Conservation (phyloP, 164 flowering plant species). For the Brasenia schreberi region DNA sequence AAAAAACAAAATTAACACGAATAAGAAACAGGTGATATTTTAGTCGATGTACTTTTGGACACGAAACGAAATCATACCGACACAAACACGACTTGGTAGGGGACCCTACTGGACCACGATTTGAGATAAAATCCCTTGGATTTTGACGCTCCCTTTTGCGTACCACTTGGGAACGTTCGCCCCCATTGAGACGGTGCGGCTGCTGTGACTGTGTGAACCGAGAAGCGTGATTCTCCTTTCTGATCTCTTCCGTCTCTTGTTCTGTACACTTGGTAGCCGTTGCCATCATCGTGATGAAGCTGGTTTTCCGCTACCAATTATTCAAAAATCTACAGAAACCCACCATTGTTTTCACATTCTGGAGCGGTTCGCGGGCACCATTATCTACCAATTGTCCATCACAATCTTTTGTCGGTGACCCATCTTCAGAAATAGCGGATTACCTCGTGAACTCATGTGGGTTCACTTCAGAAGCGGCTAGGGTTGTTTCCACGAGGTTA, state of each 20-base stretch:
- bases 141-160: too few species aligned
- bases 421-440: not conserved
- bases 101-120: too few species aligned
- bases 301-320: not conserved
- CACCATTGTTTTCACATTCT: not conserved
- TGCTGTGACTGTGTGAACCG: too few species aligned
- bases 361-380: not conserved
- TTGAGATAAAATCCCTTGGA: too few species aligned
- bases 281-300: not conserved
- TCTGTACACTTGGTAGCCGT: not conserved
- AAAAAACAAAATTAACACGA: too few species aligned
- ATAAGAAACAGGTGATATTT: too few species aligned
- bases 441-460: not conserved
- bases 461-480: not conserved
- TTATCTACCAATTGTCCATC: not conserved
- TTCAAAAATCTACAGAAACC: not conserved
- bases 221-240: too few species aligned
- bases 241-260: not conserved
- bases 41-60: too few species aligned
- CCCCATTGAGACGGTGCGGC: too few species aligned
- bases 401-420: not conserved
- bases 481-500: not conserved
- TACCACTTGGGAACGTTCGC: too few species aligned
- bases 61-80: too few species aligned
- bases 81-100: too few species aligned